Evolutionary conservation across 1,284 basidiomycete genomes (phyloP).

Genomic region (Phellopilus nigrolimitatus): DNA sequence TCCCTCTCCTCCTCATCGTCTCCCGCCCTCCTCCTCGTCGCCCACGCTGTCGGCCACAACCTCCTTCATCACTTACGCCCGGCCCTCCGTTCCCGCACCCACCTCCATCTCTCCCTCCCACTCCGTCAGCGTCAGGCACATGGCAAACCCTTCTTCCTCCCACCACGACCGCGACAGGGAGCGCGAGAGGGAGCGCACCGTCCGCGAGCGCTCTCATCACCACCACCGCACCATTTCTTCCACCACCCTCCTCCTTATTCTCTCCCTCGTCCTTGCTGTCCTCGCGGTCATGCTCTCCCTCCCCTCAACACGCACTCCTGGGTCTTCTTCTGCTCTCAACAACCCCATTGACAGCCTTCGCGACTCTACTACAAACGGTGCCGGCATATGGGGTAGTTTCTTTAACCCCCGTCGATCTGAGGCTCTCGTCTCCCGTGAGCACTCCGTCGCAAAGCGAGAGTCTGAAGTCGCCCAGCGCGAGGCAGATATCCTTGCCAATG

Average conservation of each 20-base stretch:
- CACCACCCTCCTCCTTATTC: constrained; percentile 78
- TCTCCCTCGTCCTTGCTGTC: constrained; percentile 76
- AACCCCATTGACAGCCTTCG: constrained; percentile 7
- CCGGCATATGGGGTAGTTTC: constrained; percentile 56
- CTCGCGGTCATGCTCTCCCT: constrained; percentile 82
- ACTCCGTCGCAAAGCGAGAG: constrained; percentile 69
- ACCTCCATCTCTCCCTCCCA: constrained; percentile 75
- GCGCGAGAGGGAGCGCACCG: constrained; percentile 44
- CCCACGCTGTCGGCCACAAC: constrained; percentile 19
- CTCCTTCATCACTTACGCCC: constrained; percentile 17
- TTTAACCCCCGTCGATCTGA: constrained; percentile 76
- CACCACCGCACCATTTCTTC: constrained; percentile 81
- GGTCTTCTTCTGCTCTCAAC: not conserved
- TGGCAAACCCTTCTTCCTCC: constrained; percentile 82
- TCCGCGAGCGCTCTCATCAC: constrained; percentile 46
- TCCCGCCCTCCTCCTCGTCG: not conserved
- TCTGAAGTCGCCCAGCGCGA: constrained; percentile 81
- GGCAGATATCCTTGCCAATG: constrained; percentile 73
- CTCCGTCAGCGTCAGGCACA: constrained; percentile 49
- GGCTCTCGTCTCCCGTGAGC: constrained; percentile 70
- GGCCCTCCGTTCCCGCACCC: constrained; percentile 24
- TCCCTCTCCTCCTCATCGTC: constrained; percentile 2
- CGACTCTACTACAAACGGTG: constrained; percentile 31
- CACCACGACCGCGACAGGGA: constrained; percentile 61
- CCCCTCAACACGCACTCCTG: constrained; percentile 41